Conservation (phyloP, 2,329 filamentous ascomycete genomes). For the Nannizziopsis barbatae region DNA sequence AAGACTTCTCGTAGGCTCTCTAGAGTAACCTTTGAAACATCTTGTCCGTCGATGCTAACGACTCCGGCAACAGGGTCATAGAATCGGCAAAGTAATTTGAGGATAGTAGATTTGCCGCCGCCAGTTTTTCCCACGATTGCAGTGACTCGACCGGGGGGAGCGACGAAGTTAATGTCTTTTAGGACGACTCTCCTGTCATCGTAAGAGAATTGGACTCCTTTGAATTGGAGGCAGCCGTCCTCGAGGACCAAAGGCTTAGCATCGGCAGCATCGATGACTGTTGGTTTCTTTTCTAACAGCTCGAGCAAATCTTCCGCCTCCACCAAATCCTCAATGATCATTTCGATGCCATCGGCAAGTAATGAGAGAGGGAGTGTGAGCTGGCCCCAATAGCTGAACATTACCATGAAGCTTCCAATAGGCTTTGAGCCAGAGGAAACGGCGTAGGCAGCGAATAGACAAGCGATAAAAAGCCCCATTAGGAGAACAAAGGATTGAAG, state of each 20-base stretch:
- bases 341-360: slow-evolving; percentile 41
- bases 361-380: slow-evolving; percentile 40
- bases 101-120: slow-evolving; percentile 47
- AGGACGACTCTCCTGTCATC: slow-evolving; percentile 40
- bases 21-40: slow-evolving; percentile 48
- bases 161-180: slow-evolving; percentile 39
- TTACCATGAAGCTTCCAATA: slow-evolving; percentile 52
- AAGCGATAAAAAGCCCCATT: slow-evolving; percentile 39
- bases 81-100: slow-evolving; percentile 46
- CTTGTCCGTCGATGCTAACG: slow-evolving; percentile 44
- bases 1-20: slow-evolving; percentile 48
- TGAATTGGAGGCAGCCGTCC: slow-evolving; percentile 39
- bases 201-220: slow-evolving; percentile 43
- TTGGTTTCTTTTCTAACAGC: slow-evolving; percentile 40
- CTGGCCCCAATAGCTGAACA: slow-evolving; percentile 54
- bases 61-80: slow-evolving; percentile 42
- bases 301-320: slow-evolving; percentile 48
- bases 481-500: slow-evolving; percentile 39
- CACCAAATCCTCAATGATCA: slow-evolving; percentile 45
- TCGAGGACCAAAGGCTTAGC: slow-evolving; percentile 32
- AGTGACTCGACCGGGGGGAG: slow-evolving; percentile 40
- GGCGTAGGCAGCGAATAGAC: slow-evolving; percentile 44
- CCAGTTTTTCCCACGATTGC: slow-evolving; percentile 49
- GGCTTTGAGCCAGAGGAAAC: slow-evolving; percentile 41
- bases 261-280: slow-evolving; percentile 30